Evolutionary conservation across 2,329 filamentous ascomycete species (phyloP).

Genomic region (Fusarium verticillioides): DNA sequence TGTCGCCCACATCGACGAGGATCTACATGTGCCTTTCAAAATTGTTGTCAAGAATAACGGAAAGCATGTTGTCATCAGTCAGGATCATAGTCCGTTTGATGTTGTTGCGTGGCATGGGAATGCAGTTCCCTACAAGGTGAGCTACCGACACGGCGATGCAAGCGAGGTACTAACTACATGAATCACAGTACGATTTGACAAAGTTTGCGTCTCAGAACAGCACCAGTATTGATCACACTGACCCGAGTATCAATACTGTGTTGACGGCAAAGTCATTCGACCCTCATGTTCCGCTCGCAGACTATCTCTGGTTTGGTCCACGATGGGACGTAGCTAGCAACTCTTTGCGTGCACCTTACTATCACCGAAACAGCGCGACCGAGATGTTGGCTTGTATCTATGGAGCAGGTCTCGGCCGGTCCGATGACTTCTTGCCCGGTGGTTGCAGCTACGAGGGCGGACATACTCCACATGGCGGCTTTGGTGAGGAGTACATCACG

Average conservation of each 20-base stretch:
- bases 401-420: not conserved
- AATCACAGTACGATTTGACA: slow-evolving; percentile 17
- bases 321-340: slow-evolving; percentile 12
- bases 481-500: slow-evolving; percentile 7
- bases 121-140: slow-evolving; percentile 19
- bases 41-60: slow-evolving; percentile 17
- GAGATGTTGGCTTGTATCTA: slow-evolving; percentile 17
- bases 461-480: slow-evolving; percentile 17
- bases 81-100: slow-evolving; percentile 24
- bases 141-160: fast-evolving
- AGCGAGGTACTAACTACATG: fast-evolving
- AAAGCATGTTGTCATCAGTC: slow-evolving; percentile 12
- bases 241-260: slow-evolving; percentile 10
- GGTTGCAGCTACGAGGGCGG: slow-evolving; percentile 19
- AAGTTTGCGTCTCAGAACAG: slow-evolving; percentile 17
- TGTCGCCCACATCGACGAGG: slow-evolving; percentile 5
- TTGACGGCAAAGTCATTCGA: slow-evolving; percentile 15
- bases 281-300: not conserved
- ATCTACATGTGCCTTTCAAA: not conserved
- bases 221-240: slow-evolving; percentile 15
- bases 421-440: slow-evolving; percentile 8
- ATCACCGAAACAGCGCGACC: not conserved
- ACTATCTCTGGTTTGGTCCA: slow-evolving; percentile 7
- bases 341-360: slow-evolving; percentile 4
- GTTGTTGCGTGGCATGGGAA: slow-evolving; percentile 28